Percentiles rank a stretch among this genome's conserved stretches.
phyloP scores from a whole-genome alignment of 169 alveolate genomes.

The Plasmodium knowlesi region DNA sequence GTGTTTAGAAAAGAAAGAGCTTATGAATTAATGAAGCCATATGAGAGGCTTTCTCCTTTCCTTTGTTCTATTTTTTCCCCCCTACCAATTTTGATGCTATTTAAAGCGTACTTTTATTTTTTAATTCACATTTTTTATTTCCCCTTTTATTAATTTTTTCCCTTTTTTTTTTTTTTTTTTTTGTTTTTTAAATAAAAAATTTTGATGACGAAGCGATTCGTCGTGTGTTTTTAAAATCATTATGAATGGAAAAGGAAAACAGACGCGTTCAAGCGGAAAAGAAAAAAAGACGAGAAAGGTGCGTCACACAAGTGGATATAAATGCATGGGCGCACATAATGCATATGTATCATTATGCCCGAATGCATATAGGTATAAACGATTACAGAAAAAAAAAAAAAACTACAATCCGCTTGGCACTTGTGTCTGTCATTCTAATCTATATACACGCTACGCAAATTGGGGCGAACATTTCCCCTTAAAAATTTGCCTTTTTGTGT shows the following conservation, averaged over 20 bases:
- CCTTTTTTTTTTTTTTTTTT: conserved; percentile 18
- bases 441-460: neutral
- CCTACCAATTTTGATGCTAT: neutral
- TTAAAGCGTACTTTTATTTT: neutral
- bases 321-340: neutral
- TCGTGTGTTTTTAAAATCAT: conserved; percentile 6
- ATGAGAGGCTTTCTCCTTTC: neutral
- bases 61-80: neutral
- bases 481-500: neutral
- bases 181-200: conserved; percentile 9
- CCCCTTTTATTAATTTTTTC: conserved; percentile 5
- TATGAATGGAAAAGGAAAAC: neutral
- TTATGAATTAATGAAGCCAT: neutral
- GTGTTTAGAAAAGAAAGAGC: neutral
- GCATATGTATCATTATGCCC: neutral
- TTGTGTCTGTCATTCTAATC: neutral
- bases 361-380: neutral
- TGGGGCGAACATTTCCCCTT: neutral
- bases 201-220: conserved; percentile 11
- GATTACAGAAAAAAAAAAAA: neutral
- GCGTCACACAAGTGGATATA: neutral
- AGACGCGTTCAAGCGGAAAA: neutral
- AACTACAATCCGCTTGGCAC: neutral
- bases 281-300: neutral
- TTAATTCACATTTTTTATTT: conserved; percentile 7